phyloP scores from a whole-genome alignment of 257 asterid genomes.

The Fraxinus quadrangulata region DNA sequence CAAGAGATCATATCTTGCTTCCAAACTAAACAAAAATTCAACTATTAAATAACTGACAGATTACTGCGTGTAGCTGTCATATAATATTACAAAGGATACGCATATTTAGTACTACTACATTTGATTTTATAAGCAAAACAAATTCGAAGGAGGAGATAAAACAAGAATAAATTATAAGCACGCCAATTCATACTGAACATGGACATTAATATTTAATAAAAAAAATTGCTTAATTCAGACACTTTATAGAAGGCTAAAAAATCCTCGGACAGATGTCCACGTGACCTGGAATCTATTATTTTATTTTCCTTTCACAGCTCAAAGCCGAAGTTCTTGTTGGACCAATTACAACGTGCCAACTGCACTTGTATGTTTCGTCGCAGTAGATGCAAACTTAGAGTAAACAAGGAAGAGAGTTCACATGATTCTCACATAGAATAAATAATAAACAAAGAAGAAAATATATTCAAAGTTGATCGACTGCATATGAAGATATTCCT shows the following conservation, averaged over 20 bases:
- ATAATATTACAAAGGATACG: conserved; percentile 22
- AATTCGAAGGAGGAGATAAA: conserved; percentile 45
- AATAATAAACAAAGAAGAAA: neutral
- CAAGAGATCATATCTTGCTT: conserved; percentile 37
- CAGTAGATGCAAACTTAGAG: neutral
- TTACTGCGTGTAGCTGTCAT: conserved; percentile 30
- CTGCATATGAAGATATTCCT: conserved; percentile 29
- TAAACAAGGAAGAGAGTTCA: conserved; percentile 15
- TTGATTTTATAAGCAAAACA: conserved; percentile 21
- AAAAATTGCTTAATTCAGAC: conserved; percentile 3
- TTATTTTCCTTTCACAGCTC: neutral
- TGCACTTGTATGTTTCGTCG: neutral
- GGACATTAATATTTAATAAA: conserved; percentile 20
- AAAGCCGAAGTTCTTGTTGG: conserved; percentile 18
- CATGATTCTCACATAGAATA: conserved; percentile 22
- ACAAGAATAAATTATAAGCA: conserved; percentile 34
- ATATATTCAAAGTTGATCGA: conserved; percentile 6
- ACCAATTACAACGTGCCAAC: conserved; percentile 5
- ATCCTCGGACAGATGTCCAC: conserved; percentile 27
- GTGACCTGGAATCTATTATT: conserved; percentile 9
- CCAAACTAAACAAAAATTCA: conserved; percentile 25
- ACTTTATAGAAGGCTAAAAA: conserved; percentile 25
- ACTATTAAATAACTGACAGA: conserved; percentile 20
- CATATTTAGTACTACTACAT: conserved; percentile 2
- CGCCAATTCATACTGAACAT: conserved; percentile 33